These are phyloP conservation scores for Umbellularia californica DNA, from an alignment of 164 flowering plant species.

Conservation along the genomic window DNA sequence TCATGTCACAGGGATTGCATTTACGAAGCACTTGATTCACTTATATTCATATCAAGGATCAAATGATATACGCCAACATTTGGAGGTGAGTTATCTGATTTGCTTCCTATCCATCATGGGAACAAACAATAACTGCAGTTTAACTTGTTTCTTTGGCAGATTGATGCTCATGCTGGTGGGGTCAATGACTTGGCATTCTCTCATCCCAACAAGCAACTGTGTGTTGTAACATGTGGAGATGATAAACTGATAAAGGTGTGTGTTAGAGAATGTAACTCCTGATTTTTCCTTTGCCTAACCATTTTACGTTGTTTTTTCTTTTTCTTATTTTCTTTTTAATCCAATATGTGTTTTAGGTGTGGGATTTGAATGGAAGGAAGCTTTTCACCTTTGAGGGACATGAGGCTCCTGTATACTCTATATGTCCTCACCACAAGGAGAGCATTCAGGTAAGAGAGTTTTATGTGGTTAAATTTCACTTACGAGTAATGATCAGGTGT, in stretches of 20 bases:
- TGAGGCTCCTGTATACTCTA: constrained; percentile 82
- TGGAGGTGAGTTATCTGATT: constrained; percentile 49
- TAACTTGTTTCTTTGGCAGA: constrained; percentile 33
- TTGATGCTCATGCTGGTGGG: constrained; percentile 84
- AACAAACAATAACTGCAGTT: constrained; percentile 1
- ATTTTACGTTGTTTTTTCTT: not conserved
- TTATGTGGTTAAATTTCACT: not conserved
- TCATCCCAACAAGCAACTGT: constrained; percentile 75
- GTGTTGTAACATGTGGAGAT: constrained; percentile 84
- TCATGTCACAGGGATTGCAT: constrained; percentile 46
- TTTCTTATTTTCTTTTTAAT: not conserved
- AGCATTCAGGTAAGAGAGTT: constrained; percentile 61
- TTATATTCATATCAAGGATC: constrained; percentile 58
- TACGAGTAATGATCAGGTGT: no score
- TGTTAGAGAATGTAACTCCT: no score
- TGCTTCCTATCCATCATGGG: not conserved
- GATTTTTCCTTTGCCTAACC: not conserved
- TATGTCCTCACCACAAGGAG: constrained; percentile 91
- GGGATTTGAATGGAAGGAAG: constrained; percentile 71
- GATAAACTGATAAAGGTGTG: constrained; percentile 77
- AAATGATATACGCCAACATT: constrained; percentile 61
- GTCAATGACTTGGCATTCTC: constrained; percentile 88
- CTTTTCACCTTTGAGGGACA: constrained; percentile 82
- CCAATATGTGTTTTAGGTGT: constrained; percentile 52
- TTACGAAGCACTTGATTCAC: constrained; percentile 72